Base-by-base conservation (phyloP, 805 yeast species). In the Dipodascopsis uninucleata region DNA sequence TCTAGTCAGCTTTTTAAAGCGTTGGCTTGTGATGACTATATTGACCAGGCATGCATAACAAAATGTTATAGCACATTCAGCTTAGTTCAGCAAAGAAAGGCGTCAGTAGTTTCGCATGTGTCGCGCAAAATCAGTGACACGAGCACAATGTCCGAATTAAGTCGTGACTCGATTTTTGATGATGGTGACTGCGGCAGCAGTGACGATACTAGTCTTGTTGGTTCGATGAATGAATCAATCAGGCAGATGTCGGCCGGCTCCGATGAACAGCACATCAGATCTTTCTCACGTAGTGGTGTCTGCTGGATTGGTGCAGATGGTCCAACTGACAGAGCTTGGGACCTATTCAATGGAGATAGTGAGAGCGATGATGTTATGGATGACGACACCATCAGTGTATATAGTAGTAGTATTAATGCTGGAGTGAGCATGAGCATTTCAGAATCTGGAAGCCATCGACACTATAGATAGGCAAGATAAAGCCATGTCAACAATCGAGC, bases 231-330 rank as follows among this genome's bases (percentile, higher is more conserved):
- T 21, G 29, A 16, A 23, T 4, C 25, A 28, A 5, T 18, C 22
- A 16, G 37, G 31, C 8, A 29, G 28, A 12, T 29, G 25, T 21
- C 18, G 17, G 2, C 31, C 17, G 45, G 39, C 24, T 35, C 35
- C 16, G 45, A 40, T n/a, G 39, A 36, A 10, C 22, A 7, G 24
- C 28, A 34, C 12, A 14, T 4, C 28, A 29, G 21, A 5, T 24
- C 36, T 7, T n/a, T 21, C 2, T 17, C 45, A 2, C n/a, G n/a
- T n/a, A 39, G 39, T 20, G 50, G 53, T 14, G 50, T 48, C 1
- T 48, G 53, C 41, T 48, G 47, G 46, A 44, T 48, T 26, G 53
- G 50, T 21, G 53, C 42, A 28, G 28, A 37, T n/a, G 49, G 53
- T 12, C 10, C 38, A 1, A 14, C 40, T 2, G 50, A 44, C 1